Conservation (phyloP, 2,329 filamentous ascomycete species). For the Aspergillus quadrilineatus region DNA sequence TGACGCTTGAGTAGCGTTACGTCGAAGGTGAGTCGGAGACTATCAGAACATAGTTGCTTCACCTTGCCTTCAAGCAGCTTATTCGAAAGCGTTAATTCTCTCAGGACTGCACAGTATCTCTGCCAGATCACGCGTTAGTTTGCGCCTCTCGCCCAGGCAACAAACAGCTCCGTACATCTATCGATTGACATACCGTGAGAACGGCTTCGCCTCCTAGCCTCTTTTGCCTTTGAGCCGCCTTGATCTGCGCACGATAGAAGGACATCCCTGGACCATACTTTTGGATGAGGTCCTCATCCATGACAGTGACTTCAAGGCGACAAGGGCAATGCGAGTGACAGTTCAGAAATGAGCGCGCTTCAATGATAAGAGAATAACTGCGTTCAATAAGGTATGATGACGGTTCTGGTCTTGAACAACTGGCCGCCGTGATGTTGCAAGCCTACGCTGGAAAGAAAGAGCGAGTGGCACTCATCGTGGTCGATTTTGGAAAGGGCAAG, state of each 20-base stretch:
- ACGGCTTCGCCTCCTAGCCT: conserved; percentile 2
- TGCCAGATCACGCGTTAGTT: conserved; percentile 9
- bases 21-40: conserved; percentile 26
- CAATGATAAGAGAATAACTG: conserved; percentile 16
- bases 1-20: conserved; percentile 27
- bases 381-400: conserved; percentile 17
- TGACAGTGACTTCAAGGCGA: conserved; percentile 5
- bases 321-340: conserved; percentile 2
- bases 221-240: neutral
- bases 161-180: neutral
- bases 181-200: conserved; percentile 16
- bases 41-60: conserved; percentile 22
- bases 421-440: neutral
- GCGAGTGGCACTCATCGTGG: neutral
- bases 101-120: conserved; percentile 22
- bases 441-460: conserved; percentile 7
- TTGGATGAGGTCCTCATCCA: conserved; percentile 19
- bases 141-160: neutral
- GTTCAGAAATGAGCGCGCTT: conserved; percentile 13
- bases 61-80: conserved; percentile 27
- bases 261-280: conserved; percentile 24
- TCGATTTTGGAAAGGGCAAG: neutral
- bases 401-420: neutral
- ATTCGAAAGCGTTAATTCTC: conserved; percentile 27
- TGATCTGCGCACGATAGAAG: conserved; percentile 19